Evolutionary conservation across 768 basidiomycete species (phyloP), one percentile per base, ranked within the genome.

Genomic region (Agrocybe pediades): DNA sequence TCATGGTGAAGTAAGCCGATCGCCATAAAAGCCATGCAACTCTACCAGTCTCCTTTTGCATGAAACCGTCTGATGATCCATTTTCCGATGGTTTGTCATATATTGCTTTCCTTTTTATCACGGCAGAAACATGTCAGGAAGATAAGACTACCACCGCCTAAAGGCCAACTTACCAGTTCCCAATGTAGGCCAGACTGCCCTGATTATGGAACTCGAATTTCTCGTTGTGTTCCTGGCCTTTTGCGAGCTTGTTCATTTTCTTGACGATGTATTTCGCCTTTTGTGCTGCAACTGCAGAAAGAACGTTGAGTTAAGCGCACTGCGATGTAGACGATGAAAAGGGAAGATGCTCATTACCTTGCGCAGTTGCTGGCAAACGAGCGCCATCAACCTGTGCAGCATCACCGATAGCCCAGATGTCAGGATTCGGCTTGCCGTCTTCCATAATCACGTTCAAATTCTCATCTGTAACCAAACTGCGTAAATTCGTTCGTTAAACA

Each of bases 341-440:
- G 27, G 11, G 6, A 5, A 21, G 23, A 60, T 43, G 55, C 2
- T 9, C 19, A 11, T 15, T 33, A 74, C 87, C 89, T 81, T 95
- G 92, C 3, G 93, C 91, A 16, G 92, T 95, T 1, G 93, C 90
- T 9, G 93, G 92, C 9, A 94, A 73, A 36, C 77, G 72, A 20
- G 73, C 73, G 40, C 73, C 79, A 27, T 81, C 76, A 46, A 88
- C 80, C 40, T 74, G 77, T 1, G 85, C 83, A 36, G 88, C 84
- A 63, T 95, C 93, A 4, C 93, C 93, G 51, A 95, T 86, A 2
- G 85, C 90, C 76, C 81, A 94, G 0, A 95, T 85, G 64, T 91
- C 83, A 2, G 79, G 74, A 60, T 90, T 75, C 2, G 77, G 62
- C n/a, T 72, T 68, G 3, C 78, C 81, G 41, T 86, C 78, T 7